Evolutionary conservation across 192 early-diverging fungal species (phyloP).

Genomic region (Coemansia sp.): DNA sequence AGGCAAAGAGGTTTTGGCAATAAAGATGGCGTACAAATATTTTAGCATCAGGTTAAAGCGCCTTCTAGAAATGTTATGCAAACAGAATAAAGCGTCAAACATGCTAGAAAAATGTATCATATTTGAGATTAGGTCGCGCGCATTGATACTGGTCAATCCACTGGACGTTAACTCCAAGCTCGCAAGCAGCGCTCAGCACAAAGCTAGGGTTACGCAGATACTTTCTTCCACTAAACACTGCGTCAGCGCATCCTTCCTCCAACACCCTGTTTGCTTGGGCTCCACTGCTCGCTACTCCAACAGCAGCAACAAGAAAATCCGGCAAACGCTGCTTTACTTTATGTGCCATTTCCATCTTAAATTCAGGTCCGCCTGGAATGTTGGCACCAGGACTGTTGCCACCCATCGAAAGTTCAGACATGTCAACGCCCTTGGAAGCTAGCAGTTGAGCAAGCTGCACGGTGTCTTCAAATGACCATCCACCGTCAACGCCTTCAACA

Average conservation of each 20-base stretch:
- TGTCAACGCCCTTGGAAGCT: slow-evolving; percentile 71
- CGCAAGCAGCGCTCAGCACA: slow-evolving; percentile 61
- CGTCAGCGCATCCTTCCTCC: slow-evolving; percentile 63
- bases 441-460: slow-evolving; percentile 62
- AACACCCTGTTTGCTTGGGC: slow-evolving; percentile 69
- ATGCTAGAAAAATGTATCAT: slow-evolving; percentile 10
- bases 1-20: neutral
- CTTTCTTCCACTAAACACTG: slow-evolving; percentile 64
- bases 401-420: slow-evolving; percentile 72
- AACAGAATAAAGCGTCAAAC: neutral
- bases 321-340: slow-evolving; percentile 56
- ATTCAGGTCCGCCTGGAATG: slow-evolving; percentile 36
- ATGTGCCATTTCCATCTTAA: slow-evolving; percentile 64
- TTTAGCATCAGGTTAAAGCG: neutral
- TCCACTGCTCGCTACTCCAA: slow-evolving; percentile 63
- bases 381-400: slow-evolving; percentile 58
- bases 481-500: slow-evolving; percentile 67
- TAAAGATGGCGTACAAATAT: neutral
- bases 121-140: slow-evolving; percentile 21
- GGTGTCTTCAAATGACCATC: slow-evolving; percentile 76
- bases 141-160: slow-evolving; percentile 61
- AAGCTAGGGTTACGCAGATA: slow-evolving; percentile 67
- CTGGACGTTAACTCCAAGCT: slow-evolving; percentile 65
- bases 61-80: too few relatives aligned
- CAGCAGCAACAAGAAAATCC: slow-evolving; percentile 57